Conservation (phyloP, 768 basidiomycete genomes). For the Lanmaoa rubissima region DNA sequence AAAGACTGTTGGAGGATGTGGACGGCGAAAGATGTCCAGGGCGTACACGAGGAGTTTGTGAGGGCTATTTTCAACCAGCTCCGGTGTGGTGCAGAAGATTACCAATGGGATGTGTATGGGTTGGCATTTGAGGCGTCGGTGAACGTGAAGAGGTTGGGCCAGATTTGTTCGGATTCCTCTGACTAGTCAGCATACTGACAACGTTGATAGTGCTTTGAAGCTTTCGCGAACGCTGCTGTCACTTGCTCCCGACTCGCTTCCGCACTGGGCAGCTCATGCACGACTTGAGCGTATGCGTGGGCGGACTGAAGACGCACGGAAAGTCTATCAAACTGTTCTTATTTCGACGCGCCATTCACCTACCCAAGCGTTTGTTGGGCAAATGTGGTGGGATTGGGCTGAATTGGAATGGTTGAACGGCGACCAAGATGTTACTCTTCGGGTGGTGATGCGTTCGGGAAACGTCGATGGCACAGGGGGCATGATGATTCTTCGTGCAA, state of each 20-base stretch:
- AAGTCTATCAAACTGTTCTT: constrained; percentile 71
- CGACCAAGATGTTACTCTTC: constrained; percentile 46
- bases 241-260: constrained; percentile 50
- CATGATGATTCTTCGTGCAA: constrained; percentile 59
- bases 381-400: constrained; percentile 82
- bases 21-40: constrained; percentile 48
- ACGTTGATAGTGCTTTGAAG: constrained; percentile 55
- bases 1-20: constrained; percentile 40
- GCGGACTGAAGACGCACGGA: constrained; percentile 65
- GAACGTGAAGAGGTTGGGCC: constrained; percentile 53
- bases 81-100: constrained; percentile 45
- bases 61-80: constrained; percentile 60
- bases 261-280: constrained; percentile 76
- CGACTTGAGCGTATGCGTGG: constrained; percentile 68
- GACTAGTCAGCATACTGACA: constrained; percentile 9
- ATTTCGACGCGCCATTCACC: constrained; percentile 41
- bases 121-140: constrained; percentile 67
- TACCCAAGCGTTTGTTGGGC: constrained; percentile 37
- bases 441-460: constrained; percentile 53
- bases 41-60: constrained; percentile 49
- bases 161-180: constrained; percentile 8
- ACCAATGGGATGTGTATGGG: constrained; percentile 63
- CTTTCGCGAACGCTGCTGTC: constrained; percentile 66
- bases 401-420: constrained; percentile 79
- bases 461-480: constrained; percentile 52